A percentile compares a stretch with the other conserved stretches of the same genome.
Evolutionary conservation across 768 basidiomycete genomes (phyloP).

Genomic region (Hygrocybe punicea): DNA sequence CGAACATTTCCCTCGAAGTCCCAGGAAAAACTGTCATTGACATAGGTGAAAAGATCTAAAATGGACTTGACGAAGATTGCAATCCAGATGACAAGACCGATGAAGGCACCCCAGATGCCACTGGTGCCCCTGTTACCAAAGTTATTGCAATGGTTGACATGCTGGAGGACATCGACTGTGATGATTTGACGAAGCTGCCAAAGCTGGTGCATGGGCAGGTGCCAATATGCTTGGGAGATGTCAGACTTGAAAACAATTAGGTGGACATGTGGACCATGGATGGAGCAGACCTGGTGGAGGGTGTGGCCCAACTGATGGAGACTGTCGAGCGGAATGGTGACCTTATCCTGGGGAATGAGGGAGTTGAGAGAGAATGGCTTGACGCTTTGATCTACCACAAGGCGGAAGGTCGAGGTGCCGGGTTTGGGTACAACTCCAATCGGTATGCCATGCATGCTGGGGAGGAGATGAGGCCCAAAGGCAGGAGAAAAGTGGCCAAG

Average conservation of each 20-base stretch:
- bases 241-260: slow-evolving; percentile 39
- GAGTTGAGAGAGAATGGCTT: slow-evolving; percentile 21
- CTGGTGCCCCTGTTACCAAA: slow-evolving; percentile 10
- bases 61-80: background rate
- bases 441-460: too few relatives aligned
- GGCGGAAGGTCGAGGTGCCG: too few relatives aligned
- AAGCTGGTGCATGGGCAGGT: slow-evolving; percentile 29
- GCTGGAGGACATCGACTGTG: background rate
- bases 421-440: too few relatives aligned
- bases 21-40: background rate
- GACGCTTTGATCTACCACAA: slow-evolving; percentile 41
- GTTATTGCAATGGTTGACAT: slow-evolving; percentile 15
- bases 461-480: too few relatives aligned
- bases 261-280: background rate
- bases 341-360: slow-evolving; percentile 18
- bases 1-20: background rate
- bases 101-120: slow-evolving; percentile 15
- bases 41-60: background rate
- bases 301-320: slow-evolving; percentile 29
- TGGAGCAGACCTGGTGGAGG: slow-evolving; percentile 10
- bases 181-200: slow-evolving; percentile 33
- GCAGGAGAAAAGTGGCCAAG: too few relatives aligned
- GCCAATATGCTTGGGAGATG: slow-evolving; percentile 33
- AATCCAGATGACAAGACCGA: background rate
- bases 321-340: slow-evolving; percentile 31